These are phyloP conservation scores for Daldinia caldariorum DNA, from an alignment of 495 filamentous ascomycete genomes.

Conservation along the genomic window DNA sequence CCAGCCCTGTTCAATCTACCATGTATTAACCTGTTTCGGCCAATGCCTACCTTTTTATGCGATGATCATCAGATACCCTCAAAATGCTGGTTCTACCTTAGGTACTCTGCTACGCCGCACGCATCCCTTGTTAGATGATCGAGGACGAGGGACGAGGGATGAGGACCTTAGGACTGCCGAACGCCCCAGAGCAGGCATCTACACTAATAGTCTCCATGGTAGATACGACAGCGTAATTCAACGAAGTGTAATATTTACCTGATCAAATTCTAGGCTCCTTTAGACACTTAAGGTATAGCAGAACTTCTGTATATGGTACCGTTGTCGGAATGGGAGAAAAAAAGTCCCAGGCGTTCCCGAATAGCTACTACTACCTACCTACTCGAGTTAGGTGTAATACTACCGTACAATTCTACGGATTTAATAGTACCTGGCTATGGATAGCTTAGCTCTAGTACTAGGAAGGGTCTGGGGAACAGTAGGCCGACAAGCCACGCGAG, in stretches of 20 bases:
- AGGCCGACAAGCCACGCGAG: constrained; percentile 40
- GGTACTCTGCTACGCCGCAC: constrained; percentile 20
- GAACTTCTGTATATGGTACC: neutral
- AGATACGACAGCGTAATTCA: neutral
- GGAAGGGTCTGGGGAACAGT: constrained; percentile 29
- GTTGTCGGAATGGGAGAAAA: constrained; percentile 14
- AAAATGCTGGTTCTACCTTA: constrained; percentile 13
- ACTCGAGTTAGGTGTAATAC: neutral
- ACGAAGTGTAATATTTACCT: neutral
- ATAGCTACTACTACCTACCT: constrained; percentile 4
- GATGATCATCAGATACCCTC: constrained; percentile 29
- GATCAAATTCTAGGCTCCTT: too few relatives aligned
- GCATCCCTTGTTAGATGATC: constrained; percentile 22
- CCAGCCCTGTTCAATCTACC: constrained; percentile 41
- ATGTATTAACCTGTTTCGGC: constrained; percentile 32
- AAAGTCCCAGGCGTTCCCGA: constrained; percentile 29
- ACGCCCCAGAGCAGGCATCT: constrained; percentile 6
- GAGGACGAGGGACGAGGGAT: constrained; percentile 2
- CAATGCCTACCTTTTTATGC: constrained; percentile 27
- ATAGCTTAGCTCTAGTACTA: constrained; percentile 12
- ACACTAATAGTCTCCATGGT: neutral
- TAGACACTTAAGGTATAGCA: too few relatives aligned
- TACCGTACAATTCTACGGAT: neutral
- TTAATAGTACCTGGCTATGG: constrained; percentile 18
- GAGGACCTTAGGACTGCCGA: constrained; percentile 27